Conservation (phyloP, 2,329 filamentous ascomycete genomes). For the Paraphoma chrysanthemicola region DNA sequence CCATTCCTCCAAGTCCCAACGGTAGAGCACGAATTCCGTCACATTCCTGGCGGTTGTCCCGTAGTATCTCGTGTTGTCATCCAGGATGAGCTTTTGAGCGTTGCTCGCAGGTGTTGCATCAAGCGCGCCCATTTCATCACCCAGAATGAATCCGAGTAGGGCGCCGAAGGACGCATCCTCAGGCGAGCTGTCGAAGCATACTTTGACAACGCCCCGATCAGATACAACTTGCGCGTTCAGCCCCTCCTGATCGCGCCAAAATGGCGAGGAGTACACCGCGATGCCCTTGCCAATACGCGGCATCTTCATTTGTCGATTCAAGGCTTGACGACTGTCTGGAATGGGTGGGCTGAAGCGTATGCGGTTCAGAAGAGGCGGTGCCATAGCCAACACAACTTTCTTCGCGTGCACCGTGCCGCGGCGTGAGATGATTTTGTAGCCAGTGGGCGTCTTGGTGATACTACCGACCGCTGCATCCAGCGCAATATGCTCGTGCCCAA, state of each 20-base stretch:
- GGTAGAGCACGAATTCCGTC: slow-evolving; percentile 25
- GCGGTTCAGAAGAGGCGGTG: slow-evolving; percentile 54
- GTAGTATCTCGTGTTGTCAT: slow-evolving; percentile 23
- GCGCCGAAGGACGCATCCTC: slow-evolving; percentile 18
- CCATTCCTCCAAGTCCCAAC: slow-evolving; percentile 32
- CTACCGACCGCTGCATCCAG: slow-evolving; percentile 22
- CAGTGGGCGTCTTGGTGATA: slow-evolving; percentile 15
- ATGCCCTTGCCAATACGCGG: slow-evolving; percentile 63
- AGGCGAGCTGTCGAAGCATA: slow-evolving; percentile 29
- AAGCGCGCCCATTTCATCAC: slow-evolving; percentile 23
- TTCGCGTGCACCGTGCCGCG: slow-evolving; percentile 43
- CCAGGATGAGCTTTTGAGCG: slow-evolving; percentile 8
- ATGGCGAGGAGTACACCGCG: slow-evolving; percentile 53
- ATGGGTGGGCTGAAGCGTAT: slow-evolving; percentile 59
- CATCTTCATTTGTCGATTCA: slow-evolving; percentile 46
- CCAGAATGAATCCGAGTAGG: slow-evolving; percentile 31
- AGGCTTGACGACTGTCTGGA: slow-evolving; percentile 48
- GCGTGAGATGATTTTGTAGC: slow-evolving; percentile 21
- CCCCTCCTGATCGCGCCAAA: slow-evolving; percentile 49
- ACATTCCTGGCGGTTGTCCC: slow-evolving; percentile 14
- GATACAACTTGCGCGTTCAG: slow-evolving; percentile 51
- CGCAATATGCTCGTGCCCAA: slow-evolving; percentile 20
- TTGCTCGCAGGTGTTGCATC: slow-evolving; percentile 5
- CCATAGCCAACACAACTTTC: slow-evolving; percentile 59
- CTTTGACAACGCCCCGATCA: slow-evolving; percentile 12